Percentiles rank a stretch among this genome's conserved stretches.
These are phyloP conservation scores for Dendrothele bispora DNA, from an alignment of 768 basidiomycete genomes.

Conservation along the genomic window DNA sequence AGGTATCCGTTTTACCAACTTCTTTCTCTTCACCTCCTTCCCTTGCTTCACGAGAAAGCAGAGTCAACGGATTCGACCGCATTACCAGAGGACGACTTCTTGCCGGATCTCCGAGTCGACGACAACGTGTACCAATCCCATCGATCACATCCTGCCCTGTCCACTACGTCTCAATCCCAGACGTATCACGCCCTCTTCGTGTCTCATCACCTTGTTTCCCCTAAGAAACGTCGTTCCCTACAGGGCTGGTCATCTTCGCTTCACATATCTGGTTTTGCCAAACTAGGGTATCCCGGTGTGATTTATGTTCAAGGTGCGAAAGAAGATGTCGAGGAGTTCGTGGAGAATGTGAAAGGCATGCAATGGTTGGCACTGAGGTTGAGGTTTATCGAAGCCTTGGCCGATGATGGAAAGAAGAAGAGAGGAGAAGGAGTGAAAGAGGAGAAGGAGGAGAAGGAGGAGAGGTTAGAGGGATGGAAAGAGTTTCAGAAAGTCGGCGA, in stretches of 20 bases:
- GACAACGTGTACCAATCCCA: no score
- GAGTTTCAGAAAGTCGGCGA: constrained; percentile 73
- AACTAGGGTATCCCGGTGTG: constrained; percentile 73
- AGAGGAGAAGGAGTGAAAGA: constrained; percentile 14
- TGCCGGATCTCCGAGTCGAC: neutral
- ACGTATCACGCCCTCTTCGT: constrained; percentile 64
- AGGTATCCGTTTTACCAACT: constrained; percentile 67
- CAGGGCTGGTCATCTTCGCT: constrained; percentile 58
- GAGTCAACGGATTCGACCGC: constrained; percentile 1
- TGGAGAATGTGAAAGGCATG: constrained; percentile 68
- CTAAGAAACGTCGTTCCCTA: constrained; percentile 59
- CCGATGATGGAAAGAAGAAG: constrained; percentile 7
- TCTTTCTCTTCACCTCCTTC: constrained; percentile 55
- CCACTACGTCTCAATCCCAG: neutral
- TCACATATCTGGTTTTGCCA: constrained; percentile 63
- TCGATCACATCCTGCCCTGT: neutral
- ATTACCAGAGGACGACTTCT: neutral
- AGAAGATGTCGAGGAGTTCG: constrained; percentile 59
- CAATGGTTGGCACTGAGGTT: constrained; percentile 75
- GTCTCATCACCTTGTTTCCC: constrained; percentile 71
- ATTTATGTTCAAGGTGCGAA: constrained; percentile 65
- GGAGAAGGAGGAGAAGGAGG: no score
- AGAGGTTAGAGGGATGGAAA: no score
- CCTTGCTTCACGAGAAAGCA: constrained; percentile 46
- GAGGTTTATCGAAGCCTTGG: constrained; percentile 54